Base-by-base conservation (phyloP, 2,329 filamentous ascomycete species). In the Fusarium xylarioides region DNA sequence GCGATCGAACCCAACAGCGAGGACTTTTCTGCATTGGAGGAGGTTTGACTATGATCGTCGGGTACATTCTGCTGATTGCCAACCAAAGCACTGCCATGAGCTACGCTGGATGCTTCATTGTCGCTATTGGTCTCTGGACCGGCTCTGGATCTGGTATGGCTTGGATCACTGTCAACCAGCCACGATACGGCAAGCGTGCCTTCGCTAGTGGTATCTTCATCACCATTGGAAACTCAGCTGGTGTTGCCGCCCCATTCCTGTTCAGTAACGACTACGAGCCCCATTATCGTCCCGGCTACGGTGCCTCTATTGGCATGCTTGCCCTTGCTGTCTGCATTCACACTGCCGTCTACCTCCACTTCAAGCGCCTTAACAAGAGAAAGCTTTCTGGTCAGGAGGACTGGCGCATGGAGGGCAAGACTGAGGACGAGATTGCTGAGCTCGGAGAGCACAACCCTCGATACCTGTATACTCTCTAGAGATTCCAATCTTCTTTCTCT, bases 181-280 rank as follows among this genome's bases (percentile, higher is more conserved):
- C 91, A 2, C 84, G 90, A 11, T 92, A 91, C 70, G 90, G 89
- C 12, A 92, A 92, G 79, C 83, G 91, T 32, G 89, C 90, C 0
- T 88, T 89, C 11, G 90, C 89, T 0, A 90, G 86, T 2, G 90
- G 90, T 1, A 75, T 92, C 61, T 89, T 91, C 74, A 81, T 91
- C 16, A 90, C 85, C 5, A 86, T 91, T 56, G 90, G 89, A 23
- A 92, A 92, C 74, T 85, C 86, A 46, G 86, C 87, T 21, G 91
- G 91, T 11, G 89, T 92, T 38, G 89, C 91, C 81, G 85, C 88
- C 2, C 88, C 89, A 4, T 92, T 91, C 77, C 79, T 89, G 0
- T 89, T 88, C 66, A 81, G 82, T 7, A 79, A 80, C 1, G 72
- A 75, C 1, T 81, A 87, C 68, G 81, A 80, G 0, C 87, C 87